Evolutionary conservation across 306 rosid species (phyloP).

Genomic region (Mimosa pudica): DNA sequence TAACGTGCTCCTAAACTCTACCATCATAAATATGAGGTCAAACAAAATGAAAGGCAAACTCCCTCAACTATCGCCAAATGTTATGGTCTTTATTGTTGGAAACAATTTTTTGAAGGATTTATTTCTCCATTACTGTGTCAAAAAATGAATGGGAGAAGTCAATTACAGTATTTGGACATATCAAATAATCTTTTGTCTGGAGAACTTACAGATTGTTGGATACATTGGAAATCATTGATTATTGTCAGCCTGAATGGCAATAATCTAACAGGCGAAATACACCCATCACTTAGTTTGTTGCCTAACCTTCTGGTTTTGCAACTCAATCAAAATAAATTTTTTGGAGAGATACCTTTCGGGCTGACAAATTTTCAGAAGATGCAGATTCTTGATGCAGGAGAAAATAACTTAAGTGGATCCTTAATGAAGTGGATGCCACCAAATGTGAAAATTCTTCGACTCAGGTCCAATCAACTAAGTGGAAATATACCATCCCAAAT

Average conservation of each 20-base stretch:
- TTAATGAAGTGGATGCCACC: neutral
- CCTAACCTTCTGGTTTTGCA: neutral
- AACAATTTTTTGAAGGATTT: neutral
- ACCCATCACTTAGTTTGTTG: slow-evolving; percentile 8
- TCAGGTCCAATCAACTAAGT: slow-evolving; percentile 14
- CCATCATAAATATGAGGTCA: neutral
- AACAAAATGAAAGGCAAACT: neutral
- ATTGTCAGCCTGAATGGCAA: slow-evolving; percentile 15
- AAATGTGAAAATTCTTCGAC: neutral
- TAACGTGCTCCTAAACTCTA: slow-evolving; percentile 10
- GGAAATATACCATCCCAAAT: slow-evolving; percentile 1
- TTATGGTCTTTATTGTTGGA: neutral
- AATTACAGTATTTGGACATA: slow-evolving; percentile 14
- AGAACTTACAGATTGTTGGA: slow-evolving; percentile 9
- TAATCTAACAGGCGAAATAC: slow-evolving; percentile 28
- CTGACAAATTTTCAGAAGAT: neutral
- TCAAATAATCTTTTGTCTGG: neutral
- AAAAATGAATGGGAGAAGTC: neutral
- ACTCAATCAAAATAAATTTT: neutral
- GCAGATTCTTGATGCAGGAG: neutral
- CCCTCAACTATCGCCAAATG: neutral
- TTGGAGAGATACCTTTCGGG: slow-evolving; percentile 12
- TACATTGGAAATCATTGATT: neutral
- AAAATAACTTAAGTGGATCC: neutral
- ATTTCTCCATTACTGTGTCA: slow-evolving; percentile 23